Evolutionary conservation across 2,329 filamentous ascomycete species (phyloP).

Genomic region (Aspergillus sp.): DNA sequence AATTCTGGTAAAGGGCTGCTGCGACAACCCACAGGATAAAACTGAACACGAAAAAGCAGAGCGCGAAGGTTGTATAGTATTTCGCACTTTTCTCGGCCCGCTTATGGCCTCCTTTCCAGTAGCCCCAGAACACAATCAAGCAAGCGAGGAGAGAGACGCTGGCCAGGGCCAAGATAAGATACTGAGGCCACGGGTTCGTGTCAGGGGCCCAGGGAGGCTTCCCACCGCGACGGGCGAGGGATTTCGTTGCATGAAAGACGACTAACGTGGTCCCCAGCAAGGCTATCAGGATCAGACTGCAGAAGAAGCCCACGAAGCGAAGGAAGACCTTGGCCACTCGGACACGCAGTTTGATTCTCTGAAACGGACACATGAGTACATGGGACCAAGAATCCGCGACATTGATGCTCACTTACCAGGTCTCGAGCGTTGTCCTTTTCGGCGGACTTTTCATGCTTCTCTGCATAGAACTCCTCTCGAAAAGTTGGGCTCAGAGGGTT

Average conservation of each 20-base stretch:
- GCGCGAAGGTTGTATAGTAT: slow-evolving; percentile 91
- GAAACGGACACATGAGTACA: slow-evolving; percentile 30
- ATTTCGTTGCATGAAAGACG: slow-evolving; percentile 83
- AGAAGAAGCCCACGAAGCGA: slow-evolving; percentile 93
- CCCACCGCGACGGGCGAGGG: slow-evolving; percentile 63
- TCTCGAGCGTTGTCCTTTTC: slow-evolving; percentile 83
- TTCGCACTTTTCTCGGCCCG: slow-evolving; percentile 86
- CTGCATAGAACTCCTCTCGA: slow-evolving; percentile 72
- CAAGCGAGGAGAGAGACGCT: slow-evolving; percentile 73
- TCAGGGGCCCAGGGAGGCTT: slow-evolving; percentile 74
- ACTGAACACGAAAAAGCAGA: slow-evolving; percentile 87
- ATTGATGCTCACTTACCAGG: slow-evolving; percentile 53
- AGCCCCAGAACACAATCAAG: slow-evolving; percentile 69
- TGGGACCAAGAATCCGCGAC: slow-evolving; percentile 1
- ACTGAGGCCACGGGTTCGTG: slow-evolving; percentile 83
- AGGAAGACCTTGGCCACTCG: slow-evolving; percentile 89
- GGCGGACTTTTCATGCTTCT: slow-evolving; percentile 71
- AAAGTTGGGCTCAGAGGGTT: slow-evolving; percentile 89
- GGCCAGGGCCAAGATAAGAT: slow-evolving; percentile 67
- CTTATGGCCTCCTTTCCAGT: slow-evolving; percentile 78
- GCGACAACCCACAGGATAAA: slow-evolving; percentile 87
- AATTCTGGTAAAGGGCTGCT: slow-evolving; percentile 72
- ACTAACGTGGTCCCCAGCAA: slow-evolving; percentile 81
- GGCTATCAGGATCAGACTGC: slow-evolving; percentile 84
- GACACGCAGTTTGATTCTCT: slow-evolving; percentile 90